Evolutionary conservation across 495 filamentous ascomycete genomes (phyloP).

Genomic region (Neurospora sp.): DNA sequence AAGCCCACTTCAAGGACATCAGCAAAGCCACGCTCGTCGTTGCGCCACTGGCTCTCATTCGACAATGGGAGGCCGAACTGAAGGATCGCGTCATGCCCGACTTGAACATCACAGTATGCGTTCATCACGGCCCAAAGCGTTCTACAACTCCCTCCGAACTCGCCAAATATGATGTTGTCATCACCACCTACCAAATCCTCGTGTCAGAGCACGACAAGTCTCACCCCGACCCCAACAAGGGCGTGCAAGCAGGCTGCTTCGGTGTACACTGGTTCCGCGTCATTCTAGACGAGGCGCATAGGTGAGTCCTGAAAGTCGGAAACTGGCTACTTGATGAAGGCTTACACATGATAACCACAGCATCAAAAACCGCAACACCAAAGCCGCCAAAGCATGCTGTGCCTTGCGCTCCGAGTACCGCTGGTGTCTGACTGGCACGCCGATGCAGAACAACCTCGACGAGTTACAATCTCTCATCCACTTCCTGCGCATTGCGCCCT

Average conservation of each 20-base stretch:
- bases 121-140: conserved; percentile 82
- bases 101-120: conserved; percentile 64
- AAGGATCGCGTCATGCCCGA: conserved; percentile 58
- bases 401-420: conserved; percentile 72
- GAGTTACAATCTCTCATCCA: conserved; percentile 88
- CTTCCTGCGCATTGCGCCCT: conserved; percentile 88
- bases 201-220: conserved; percentile 75
- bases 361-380: conserved; percentile 96
- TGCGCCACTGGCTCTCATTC: conserved; percentile 89
- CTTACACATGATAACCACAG: conserved; percentile 43
- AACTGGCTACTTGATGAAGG: background rate
- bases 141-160: conserved; percentile 67
- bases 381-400: conserved; percentile 80
- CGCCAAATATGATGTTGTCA: conserved; percentile 84
- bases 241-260: conserved; percentile 71
- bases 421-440: conserved; percentile 94
- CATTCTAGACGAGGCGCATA: conserved; percentile 77
- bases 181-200: conserved; percentile 92
- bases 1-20: conserved; percentile 50
- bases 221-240: conserved; percentile 34
- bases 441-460: conserved; percentile 97
- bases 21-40: conserved; percentile 81
- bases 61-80: conserved; percentile 94
- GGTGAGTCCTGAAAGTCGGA: background rate
- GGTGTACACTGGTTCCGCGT: conserved; percentile 90